phyloP scores from a whole-genome alignment of 495 filamentous ascomycete genomes.

The Apodospora peruviana region DNA sequence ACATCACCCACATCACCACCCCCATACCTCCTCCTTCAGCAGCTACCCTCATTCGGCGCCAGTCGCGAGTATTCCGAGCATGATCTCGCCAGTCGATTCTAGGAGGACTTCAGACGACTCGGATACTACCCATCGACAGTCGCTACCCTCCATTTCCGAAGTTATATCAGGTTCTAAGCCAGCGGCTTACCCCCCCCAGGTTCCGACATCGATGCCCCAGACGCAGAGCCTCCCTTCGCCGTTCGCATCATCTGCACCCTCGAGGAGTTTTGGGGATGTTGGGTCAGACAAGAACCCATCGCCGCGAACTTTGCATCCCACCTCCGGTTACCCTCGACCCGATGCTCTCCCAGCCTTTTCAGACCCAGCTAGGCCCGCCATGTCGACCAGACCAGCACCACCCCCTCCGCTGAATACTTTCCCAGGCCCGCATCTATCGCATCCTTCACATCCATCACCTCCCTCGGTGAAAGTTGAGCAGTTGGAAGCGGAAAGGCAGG shows the following conservation, averaged over 20 bases:
- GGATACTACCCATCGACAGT: slow-evolving; percentile 37
- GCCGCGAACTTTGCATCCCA: slow-evolving; percentile 26
- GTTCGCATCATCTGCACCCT: slow-evolving; percentile 19
- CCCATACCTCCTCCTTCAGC: slow-evolving; percentile 25
- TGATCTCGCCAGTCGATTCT: slow-evolving; percentile 41
- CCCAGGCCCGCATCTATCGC: slow-evolving; percentile 21
- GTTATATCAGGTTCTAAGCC: slow-evolving; percentile 38
- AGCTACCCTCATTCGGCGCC: slow-evolving; percentile 34
- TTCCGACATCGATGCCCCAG: slow-evolving; percentile 21
- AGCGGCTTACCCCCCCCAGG: slow-evolving; percentile 27
- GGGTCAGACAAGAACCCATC: slow-evolving; percentile 28
- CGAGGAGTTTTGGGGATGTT: slow-evolving; percentile 22
- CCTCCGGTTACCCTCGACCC: slow-evolving; percentile 19
- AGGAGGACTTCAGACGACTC: slow-evolving; percentile 37
- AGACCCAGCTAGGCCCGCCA: slow-evolving; percentile 21
- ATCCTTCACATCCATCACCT: slow-evolving; percentile 24
- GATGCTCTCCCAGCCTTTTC: slow-evolving; percentile 29
- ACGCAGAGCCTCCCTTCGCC: slow-evolving; percentile 27
- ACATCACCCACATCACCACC: slow-evolving; percentile 27
- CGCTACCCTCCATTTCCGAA: slow-evolving; percentile 45
- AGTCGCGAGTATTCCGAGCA: slow-evolving; percentile 30
- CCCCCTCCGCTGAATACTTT: slow-evolving; percentile 31
- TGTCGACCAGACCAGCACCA: slow-evolving; percentile 20
- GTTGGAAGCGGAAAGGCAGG: slow-evolving; percentile 21
- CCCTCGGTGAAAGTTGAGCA: slow-evolving; percentile 23